Conservation (phyloP, 73 alveolate species). For the Uronychia binucleata region DNA sequence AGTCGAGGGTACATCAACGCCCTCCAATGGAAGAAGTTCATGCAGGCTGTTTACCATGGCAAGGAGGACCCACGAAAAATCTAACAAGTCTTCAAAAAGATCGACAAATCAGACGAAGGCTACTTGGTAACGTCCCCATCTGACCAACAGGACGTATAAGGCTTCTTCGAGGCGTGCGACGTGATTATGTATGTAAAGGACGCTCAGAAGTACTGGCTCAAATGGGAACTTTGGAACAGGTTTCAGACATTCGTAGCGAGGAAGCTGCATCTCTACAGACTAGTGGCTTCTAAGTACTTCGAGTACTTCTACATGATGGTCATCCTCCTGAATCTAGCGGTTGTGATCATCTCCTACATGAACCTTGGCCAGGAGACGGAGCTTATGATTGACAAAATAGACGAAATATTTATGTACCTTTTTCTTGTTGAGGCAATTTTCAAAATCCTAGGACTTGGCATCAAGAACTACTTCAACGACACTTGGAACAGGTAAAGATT, state of each 20-base stretch:
- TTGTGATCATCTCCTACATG: neutral
- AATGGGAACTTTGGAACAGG: neutral
- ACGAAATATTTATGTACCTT: conserved; percentile 47
- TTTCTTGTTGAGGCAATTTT: conserved; percentile 73
- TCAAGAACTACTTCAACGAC: conserved; percentile 72
- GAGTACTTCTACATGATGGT: neutral
- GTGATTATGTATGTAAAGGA: conserved; percentile 1
- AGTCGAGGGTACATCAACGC: conserved; percentile 12
- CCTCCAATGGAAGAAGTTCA: conserved; percentile 9
- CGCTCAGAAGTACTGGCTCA: neutral
- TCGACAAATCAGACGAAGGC: neutral
- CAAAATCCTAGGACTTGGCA: conserved; percentile 77
- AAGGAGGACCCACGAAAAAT: neutral
- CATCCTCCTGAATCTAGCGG: neutral
- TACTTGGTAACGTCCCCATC: neutral
- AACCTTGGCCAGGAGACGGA: neutral
- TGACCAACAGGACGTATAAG: neutral
- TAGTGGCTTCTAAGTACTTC: neutral
- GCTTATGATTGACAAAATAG: neutral
- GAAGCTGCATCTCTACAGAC: neutral
- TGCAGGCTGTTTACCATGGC: conserved; percentile 6
- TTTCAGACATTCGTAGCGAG: neutral
- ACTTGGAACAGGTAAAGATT: conserved; percentile 69
- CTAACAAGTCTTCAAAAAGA: neutral
- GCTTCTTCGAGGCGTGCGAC: conserved; percentile 15